Percentiles rank a stretch among this genome's conserved stretches.
phyloP scores from a whole-genome alignment of 2,329 filamentous ascomycete species.

The Beauveria asiatica region DNA sequence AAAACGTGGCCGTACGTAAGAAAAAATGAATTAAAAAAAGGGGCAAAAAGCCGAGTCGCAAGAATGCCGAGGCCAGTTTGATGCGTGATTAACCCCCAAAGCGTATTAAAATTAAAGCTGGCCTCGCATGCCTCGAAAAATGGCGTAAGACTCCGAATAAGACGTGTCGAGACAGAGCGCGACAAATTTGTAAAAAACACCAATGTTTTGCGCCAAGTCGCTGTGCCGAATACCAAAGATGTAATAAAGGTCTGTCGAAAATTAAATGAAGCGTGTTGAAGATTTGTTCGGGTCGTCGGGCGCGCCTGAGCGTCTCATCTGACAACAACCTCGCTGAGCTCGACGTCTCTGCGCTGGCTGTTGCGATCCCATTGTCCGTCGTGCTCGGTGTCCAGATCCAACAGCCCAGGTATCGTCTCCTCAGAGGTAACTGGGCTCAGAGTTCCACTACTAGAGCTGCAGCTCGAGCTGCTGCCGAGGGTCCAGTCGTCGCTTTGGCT shows the following conservation, averaged over 20 bases:
- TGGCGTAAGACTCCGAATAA: conserved; percentile 2
- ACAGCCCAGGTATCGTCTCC: conserved; percentile 28
- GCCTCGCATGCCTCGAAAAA: background rate
- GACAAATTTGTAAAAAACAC: conserved; percentile 4
- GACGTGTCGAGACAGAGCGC: background rate
- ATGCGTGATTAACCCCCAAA: background rate
- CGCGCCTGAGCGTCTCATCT: conserved; percentile 2
- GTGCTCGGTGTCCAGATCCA: conserved; percentile 27
- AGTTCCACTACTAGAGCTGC: conserved; percentile 39
- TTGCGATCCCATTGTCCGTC: conserved; percentile 32
- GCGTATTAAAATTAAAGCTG: conserved; percentile 10
- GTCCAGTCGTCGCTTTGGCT: conserved; percentile 82
- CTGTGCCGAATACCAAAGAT: conserved; percentile 34
- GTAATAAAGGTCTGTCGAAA: conserved; percentile 24
- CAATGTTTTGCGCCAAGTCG: conserved; percentile 29
- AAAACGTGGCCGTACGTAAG: conserved; percentile 22
- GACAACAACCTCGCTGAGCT: conserved; percentile 38
- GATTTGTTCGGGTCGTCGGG: conserved; percentile 18
- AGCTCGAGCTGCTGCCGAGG: conserved; percentile 70
- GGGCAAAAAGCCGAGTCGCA: conserved; percentile 1
- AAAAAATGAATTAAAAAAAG: conserved; percentile 3
- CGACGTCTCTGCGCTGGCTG: conserved; percentile 31
- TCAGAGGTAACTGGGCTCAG: conserved; percentile 42
- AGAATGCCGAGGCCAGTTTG: conserved; percentile 1
- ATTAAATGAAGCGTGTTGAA: conserved; percentile 21